Conservation (phyloP, 345 rosid species). For the Cardiospermum halicacabum region DNA sequence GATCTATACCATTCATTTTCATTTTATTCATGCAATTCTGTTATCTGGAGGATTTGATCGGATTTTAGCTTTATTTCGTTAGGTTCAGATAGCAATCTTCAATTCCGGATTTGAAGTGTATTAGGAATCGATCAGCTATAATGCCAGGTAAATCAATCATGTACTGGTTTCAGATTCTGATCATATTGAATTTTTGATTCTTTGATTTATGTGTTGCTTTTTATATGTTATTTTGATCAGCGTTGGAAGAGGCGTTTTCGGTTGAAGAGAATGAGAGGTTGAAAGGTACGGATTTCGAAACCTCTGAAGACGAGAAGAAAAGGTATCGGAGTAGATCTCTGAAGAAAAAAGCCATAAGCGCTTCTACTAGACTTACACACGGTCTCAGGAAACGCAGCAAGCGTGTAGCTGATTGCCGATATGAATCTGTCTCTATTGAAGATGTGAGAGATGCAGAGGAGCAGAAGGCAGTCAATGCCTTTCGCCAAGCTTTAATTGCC, state of each 20-base stretch:
- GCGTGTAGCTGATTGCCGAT: constrained; percentile 56
- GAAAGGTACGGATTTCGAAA: constrained; percentile 45
- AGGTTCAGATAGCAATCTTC: constrained; percentile 18
- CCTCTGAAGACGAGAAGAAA: constrained; percentile 60
- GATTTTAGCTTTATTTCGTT: constrained; percentile 19
- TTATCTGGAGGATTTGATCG: constrained; percentile 11
- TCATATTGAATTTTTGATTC: not conserved
- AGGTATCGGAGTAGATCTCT: constrained; percentile 49
- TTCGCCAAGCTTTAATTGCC: constrained; percentile 59
- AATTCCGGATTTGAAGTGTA: constrained; percentile 14
- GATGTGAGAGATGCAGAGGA: constrained; percentile 82
- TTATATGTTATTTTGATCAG: not conserved
- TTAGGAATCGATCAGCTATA: constrained; percentile 9
- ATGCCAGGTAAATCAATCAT: constrained; percentile 52
- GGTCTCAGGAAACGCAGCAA: constrained; percentile 64
- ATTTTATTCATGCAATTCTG: not conserved
- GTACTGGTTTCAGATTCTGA: constrained; percentile 6
- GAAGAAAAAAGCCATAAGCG: constrained; percentile 77
- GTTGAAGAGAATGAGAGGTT: constrained; percentile 40
- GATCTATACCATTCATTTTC: constrained; percentile 21
- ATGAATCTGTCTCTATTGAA: constrained; percentile 48
- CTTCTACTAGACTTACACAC: constrained; percentile 65
- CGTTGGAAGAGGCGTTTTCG: constrained; percentile 36
- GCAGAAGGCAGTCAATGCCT: constrained; percentile 60
- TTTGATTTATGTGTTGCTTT: not conserved